Evolutionary conservation across 208 protist genomes (phyloP), one percentile per base, ranked within the genome.

Genomic region (Acanthamoeba lenticulata): DNA sequence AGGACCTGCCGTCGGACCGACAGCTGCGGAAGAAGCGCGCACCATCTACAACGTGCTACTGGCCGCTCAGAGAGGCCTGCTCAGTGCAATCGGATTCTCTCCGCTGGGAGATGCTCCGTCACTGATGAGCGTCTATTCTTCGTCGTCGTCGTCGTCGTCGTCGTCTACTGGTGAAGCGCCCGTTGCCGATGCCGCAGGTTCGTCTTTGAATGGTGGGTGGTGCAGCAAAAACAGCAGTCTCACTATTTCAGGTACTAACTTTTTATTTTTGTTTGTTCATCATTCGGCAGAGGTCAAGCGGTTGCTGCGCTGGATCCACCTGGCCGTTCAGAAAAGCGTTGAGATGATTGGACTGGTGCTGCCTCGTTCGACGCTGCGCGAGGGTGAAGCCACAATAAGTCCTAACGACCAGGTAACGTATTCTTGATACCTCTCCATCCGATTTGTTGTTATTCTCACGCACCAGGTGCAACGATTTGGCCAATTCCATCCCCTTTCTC

Each of bases 21-120:
- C 77, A 0, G 44, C 77, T 42, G 77, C 45, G n/a, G 77, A 86
- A 44, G 77, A 86, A 44, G 77, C 77, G 11, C 40, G 77, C 77
- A 86, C 77, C 45, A 49, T 86, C 77, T 86, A 57, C 45, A 86
- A 86, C 24, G 77, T 86, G 44, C 40, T 86, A 21, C 77, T 86
- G 6, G 45, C 77, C 15, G 77, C 57, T 38, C 77, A 86, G 77
- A 29, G 77, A 42, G 77, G 57, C 17, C 29, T 86, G 44, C 77
- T 86, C 11, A 86, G 77, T 32, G 19, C 77, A 2, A 60, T 57
- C 45, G 45, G 44, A 13, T 32, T 34, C 45, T 45, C 69, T 44
- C 24, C 9, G 21, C 49, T 57, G 19, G 13, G 13, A 24, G 19
- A 19, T 57, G 49, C 49, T 57, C 19, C 49, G 49, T 24, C 9